Evolutionary conservation across 768 basidiomycete genomes (phyloP), one percentile per base, ranked within the genome.

Genomic region (Panaeolus cyanescens): DNA sequence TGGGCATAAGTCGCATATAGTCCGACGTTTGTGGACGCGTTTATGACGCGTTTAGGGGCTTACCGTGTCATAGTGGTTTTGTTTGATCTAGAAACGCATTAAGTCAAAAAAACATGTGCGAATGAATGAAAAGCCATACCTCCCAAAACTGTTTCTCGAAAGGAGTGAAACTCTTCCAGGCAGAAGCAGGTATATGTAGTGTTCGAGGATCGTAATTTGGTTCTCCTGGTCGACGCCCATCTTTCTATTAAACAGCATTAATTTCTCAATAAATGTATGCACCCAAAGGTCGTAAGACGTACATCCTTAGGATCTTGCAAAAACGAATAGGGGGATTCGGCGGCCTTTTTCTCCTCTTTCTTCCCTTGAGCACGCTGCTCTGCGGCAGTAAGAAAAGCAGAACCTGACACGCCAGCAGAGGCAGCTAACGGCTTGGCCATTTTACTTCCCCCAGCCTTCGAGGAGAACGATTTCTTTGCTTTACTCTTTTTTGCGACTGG

Each of bases 91-190:
- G 50, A 33, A 32, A 42, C 56, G 7, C 9, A 45, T 54, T 40
- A 61, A 58, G 37, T 55, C 7, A 59, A 30, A 53, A 19, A n/a
- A 8, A 32, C 4, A 8, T 33, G 57, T 31, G 54, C 36, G n/a
- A 40, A 36, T 20, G 32, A 37, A 55, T 55, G 37, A 2, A 60
- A 54, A 32, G 28, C 45, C 85, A 36, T 69, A 85, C 86, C 83
- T 90, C 88, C 88, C 88, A 90, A 62, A 92, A 92, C 85, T 93
- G 95, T 67, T 88, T 95, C 77, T 99, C 97, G 70, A 99, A 99
- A 0, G 96, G 95, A 2, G 95, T 96, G 68, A 99, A 96, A 0
- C 79, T 78, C 28, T 79, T 78, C 94, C 95, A 96, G 0, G 88
- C 86, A 40, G 78, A 82, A 30, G 82, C 74, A 0, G 96, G 96